phyloP scores from a whole-genome alignment of 805 yeast species.

The Ascoidea tarda region DNA sequence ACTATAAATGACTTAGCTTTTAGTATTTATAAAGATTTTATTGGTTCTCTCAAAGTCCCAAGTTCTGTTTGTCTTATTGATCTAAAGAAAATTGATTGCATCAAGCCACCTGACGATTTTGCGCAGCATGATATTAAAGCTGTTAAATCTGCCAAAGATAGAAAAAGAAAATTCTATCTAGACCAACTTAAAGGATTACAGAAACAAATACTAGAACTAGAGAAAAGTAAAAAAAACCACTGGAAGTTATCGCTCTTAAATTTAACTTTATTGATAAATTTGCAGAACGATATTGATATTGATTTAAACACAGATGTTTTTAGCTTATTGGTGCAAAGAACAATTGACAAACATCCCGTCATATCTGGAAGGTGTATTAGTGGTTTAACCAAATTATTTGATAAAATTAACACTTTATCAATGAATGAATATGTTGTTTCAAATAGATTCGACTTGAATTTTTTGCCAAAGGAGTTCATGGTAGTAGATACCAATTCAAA shows the following conservation, averaged over 20 bases:
- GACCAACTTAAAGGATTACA: constrained; percentile 29
- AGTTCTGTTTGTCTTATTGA: constrained; percentile 39
- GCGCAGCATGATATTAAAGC: constrained; percentile 46
- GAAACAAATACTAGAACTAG: constrained; percentile 15
- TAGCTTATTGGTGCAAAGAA: constrained; percentile 27
- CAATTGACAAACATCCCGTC: constrained; percentile 55
- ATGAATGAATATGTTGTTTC: constrained; percentile 31
- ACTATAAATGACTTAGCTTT: constrained; percentile 43
- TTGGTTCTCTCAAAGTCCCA: constrained; percentile 32
- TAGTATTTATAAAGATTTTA: constrained; percentile 29
- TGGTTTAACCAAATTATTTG: constrained; percentile 40
- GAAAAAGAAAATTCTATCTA: constrained; percentile 31
- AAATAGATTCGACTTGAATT: constrained; percentile 26
- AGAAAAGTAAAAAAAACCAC: constrained; percentile 19
- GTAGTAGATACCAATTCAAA: constrained; percentile 27
- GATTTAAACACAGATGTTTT: constrained; percentile 26
- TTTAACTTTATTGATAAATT: constrained; percentile 32
- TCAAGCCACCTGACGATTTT: constrained; percentile 48
- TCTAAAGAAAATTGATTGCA: constrained; percentile 22
- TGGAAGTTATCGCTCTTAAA: constrained; percentile 45
- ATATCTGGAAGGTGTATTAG: constrained; percentile 45
- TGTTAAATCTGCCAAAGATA: constrained; percentile 47
- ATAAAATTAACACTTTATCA: constrained; percentile 30
- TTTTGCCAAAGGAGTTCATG: constrained; percentile 21
- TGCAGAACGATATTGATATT: constrained; percentile 41